phyloP scores from a whole-genome alignment of 495 filamentous ascomycete genomes.

The Aspergillus mulundensis region DNA sequence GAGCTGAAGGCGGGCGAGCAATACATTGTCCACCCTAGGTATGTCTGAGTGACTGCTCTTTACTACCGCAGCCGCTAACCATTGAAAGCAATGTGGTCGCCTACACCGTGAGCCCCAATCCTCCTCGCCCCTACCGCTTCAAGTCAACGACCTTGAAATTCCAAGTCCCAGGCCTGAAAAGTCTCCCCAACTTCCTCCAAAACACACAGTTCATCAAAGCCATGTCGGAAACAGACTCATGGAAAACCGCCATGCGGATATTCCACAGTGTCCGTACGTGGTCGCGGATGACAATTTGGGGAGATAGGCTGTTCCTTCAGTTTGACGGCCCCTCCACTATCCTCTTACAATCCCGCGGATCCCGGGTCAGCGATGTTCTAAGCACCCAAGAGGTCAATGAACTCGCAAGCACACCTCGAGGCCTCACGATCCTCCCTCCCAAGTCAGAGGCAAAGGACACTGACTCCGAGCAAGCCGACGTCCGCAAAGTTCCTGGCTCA shows the following conservation, averaged over 20 bases:
- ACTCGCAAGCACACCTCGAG: conserved; percentile 62
- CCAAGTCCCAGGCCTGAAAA: conserved; percentile 65
- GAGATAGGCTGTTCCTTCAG: conserved; percentile 86
- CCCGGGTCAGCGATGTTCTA: conserved; percentile 70
- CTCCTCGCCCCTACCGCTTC: conserved; percentile 80
- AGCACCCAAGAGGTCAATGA: conserved; percentile 76
- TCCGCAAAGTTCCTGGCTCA: conserved; percentile 17
- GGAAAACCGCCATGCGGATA: conserved; percentile 58
- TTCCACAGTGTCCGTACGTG: conserved; percentile 68
- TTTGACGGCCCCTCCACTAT: conserved; percentile 84
- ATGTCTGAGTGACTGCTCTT: conserved; percentile 7
- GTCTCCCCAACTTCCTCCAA: conserved; percentile 51
- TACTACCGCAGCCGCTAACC: conserved; percentile 15
- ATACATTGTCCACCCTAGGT: conserved; percentile 80
- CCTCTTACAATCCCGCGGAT: conserved; percentile 77
- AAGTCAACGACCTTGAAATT: conserved; percentile 70
- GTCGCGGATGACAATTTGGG: conserved; percentile 80
- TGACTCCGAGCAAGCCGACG: conserved; percentile 7
- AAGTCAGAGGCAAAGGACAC: conserved; percentile 29
- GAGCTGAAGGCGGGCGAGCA: conserved; percentile 73
- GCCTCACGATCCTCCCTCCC: conserved; percentile 53
- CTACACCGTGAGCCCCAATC: conserved; percentile 69
- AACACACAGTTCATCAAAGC: conserved; percentile 65
- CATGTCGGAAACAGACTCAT: conserved; percentile 64
- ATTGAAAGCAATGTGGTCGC: conserved; percentile 73